Evolutionary conservation across 2,329 filamentous ascomycete genomes (phyloP).

Genomic region (Sporothrix brasiliensis): DNA sequence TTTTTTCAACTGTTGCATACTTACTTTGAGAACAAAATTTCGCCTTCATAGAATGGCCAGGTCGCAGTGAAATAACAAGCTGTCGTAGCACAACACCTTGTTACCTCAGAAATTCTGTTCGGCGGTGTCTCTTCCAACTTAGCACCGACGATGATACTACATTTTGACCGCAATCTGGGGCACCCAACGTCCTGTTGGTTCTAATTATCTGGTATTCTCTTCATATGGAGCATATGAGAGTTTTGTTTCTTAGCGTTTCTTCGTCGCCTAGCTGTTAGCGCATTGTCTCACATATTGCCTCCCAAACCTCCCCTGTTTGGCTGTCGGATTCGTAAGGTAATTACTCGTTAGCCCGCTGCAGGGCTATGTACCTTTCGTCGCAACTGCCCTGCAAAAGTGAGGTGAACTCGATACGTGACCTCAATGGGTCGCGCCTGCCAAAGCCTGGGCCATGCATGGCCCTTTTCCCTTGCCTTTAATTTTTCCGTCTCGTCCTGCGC

Average conservation of each 20-base stretch:
- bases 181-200: not conserved
- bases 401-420: not conserved
- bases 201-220: not conserved
- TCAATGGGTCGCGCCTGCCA: not conserved
- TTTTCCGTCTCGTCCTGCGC: conserved; percentile 3
- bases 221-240: not conserved
- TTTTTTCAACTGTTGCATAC: no score
- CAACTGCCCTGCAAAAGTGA: not conserved
- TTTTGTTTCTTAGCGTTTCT: not conserved
- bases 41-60: no score
- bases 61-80: not conserved
- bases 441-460: not conserved
- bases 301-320: conserved; percentile 2
- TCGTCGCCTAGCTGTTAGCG: not conserved
- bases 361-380: not conserved
- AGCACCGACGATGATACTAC: no score
- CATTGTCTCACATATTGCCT: not conserved
- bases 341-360: not conserved
- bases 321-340: not conserved
- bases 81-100: not conserved
- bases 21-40: no score
- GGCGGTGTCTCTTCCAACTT: no score
- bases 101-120: no score
- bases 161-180: no score
- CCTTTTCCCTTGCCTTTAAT: not conserved